Base-by-base conservation (phyloP, 768 basidiomycete species). In the Amanita muscaria region DNA sequence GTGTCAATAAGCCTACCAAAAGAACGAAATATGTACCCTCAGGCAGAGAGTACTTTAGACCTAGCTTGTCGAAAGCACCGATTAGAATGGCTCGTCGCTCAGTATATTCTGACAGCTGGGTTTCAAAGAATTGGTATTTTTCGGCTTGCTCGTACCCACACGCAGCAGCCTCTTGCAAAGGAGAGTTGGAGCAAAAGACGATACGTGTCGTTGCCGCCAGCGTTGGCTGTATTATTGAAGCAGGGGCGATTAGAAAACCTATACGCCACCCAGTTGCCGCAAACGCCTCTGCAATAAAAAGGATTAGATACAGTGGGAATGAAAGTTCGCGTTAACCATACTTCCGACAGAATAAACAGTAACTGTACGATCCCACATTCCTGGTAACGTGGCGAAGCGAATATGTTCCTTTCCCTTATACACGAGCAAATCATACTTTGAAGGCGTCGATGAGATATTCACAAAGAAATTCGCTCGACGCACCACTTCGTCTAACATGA, bases 281-380 rank as follows among this genome's bases (percentile, higher is more conserved):
- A 63, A 99, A 99, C 4, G 90, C 80, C 71, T 97, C 91, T 93
- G 63, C 15, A 50, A 32, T 15, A 23, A 7, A 8, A 42, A 5
- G 18, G 19, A 18, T 48, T 23, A 46, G 40, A 32, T 22, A 39
- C n/a, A 11, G 35, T 24, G 33, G 8, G 32, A 22, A 10, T 19
- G 2, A 23, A 34, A 31, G 19, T 6, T 30, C 24, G 27, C 25
- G 16, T 22, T 4, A 63, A 18, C 19, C 81, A 67, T 64, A 90
- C 90, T 94, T 53, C 92, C 92, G 22, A 88, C 93, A n/a, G 90
- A 93, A 31, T 86, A 81, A 44, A 97, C 88, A 5, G 94, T 97
- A 33, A 99, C 81, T 0, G 96, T 99, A 34, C 96, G 80, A 52
- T 97, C 88, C 93, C 93, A 98, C 88, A 98, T 96, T 16, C 91